These are phyloP conservation scores for Chlorella ohadii DNA, from an alignment of 139 green algal genomes.

Conservation along the genomic window DNA sequence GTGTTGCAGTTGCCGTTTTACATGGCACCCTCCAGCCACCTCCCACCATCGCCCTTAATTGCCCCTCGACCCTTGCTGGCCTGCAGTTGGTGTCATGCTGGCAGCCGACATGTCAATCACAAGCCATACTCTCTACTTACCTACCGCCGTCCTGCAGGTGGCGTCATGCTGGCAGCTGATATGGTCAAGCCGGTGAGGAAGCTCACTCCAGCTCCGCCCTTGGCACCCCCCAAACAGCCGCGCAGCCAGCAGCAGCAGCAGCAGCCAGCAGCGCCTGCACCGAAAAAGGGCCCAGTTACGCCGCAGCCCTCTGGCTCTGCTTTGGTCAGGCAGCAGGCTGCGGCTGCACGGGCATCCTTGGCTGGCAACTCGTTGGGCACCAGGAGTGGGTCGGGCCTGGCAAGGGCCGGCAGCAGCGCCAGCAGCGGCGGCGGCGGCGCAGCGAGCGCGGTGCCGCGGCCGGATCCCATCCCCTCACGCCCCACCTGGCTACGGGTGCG, in stretches of 20 bases:
- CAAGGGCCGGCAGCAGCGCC: not conserved
- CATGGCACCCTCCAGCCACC: too few relatives aligned
- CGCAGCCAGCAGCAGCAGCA: not conserved
- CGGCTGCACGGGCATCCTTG: not conserved
- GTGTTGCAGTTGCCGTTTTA: too few relatives aligned
- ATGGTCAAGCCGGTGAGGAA: conserved; percentile 8
- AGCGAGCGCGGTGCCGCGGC: not conserved
- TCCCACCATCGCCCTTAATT: too few relatives aligned
- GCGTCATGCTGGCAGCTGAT: not conserved
- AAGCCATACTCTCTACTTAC: too few relatives aligned
- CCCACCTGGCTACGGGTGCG: too few relatives aligned
- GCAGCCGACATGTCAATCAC: not conserved
- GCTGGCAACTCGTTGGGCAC: not conserved
- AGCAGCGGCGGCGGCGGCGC: not conserved
- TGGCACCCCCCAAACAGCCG: not conserved
- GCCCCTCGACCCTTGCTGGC: too few relatives aligned
- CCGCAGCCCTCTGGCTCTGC: not conserved
- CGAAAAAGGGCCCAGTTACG: not conserved
- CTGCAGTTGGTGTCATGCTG: not conserved
- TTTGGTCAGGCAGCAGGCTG: not conserved
- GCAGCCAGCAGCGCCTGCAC: not conserved
- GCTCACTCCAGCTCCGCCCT: not conserved
- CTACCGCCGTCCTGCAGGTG: not conserved
- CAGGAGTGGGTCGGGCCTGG: not conserved
- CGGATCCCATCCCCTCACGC: not conserved